Percentiles rank a stretch among this genome's conserved stretches.
phyloP scores from a whole-genome alignment of 2,329 filamentous ascomycete species.

The Aspergillus arachidicola region DNA sequence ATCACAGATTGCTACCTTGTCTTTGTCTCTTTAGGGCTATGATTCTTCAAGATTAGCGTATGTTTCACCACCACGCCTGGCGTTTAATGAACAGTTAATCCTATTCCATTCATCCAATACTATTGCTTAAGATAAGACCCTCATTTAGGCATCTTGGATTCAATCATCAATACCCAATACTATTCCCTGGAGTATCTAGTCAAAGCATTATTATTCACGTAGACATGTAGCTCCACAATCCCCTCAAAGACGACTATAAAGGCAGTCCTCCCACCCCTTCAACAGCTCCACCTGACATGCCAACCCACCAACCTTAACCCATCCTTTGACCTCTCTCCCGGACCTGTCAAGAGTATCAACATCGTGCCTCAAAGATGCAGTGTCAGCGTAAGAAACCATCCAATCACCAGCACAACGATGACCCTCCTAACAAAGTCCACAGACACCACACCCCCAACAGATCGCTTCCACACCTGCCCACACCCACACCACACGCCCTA shows the following conservation, averaged over 20 bases:
- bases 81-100: background rate
- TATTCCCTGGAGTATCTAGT: background rate
- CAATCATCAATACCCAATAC: background rate
- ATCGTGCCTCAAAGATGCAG: background rate
- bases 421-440: slow-evolving; percentile 6
- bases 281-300: background rate
- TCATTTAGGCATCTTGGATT: background rate
- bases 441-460: slow-evolving; percentile 14
- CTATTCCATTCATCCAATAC: background rate
- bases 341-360: background rate
- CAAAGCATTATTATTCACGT: background rate
- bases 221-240: background rate
- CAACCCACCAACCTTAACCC: background rate
- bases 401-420: background rate
- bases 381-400: background rate
- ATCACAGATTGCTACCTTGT: background rate
- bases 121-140: background rate
- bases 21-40: background rate
- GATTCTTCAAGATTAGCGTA: background rate
- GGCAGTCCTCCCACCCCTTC: background rate
- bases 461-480: slow-evolving; percentile 25
- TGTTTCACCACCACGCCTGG: background rate
- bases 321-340: background rate
- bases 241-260: background rate
- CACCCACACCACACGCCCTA: slow-evolving; percentile 26